phyloP scores from a whole-genome alignment of 2,329 filamentous ascomycete species.

The Cucurbitaria berberidis region DNA sequence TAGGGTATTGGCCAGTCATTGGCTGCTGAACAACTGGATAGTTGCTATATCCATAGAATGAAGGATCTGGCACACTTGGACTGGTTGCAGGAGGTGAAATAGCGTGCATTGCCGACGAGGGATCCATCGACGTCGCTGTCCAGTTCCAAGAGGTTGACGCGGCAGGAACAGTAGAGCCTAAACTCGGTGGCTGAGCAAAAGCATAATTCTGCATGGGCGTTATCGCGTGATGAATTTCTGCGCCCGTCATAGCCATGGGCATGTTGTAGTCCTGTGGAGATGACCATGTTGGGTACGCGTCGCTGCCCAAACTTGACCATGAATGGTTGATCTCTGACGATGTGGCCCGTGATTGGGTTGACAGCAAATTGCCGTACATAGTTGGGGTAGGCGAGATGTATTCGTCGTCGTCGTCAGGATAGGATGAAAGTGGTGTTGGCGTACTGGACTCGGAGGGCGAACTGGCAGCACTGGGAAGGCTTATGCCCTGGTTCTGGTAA shows the following conservation, averaged over 20 bases:
- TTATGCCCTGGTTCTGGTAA: constrained; percentile 40
- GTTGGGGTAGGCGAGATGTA: constrained; percentile 17
- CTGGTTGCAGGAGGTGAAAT: constrained; percentile 17
- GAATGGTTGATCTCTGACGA: constrained; percentile 26
- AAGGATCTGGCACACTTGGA: constrained; percentile 4
- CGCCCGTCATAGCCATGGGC: constrained; percentile 11
- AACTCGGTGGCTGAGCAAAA: constrained; percentile 19
- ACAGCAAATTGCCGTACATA: constrained; percentile 24
- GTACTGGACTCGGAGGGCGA: constrained; percentile 28
- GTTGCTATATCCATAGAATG: constrained; percentile 16
- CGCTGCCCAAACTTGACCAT: constrained; percentile 28
- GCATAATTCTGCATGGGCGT: constrained; percentile 9
- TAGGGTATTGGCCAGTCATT: constrained; percentile 16
- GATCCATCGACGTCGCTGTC: constrained; percentile 23
- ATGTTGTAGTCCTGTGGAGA: constrained; percentile 26
- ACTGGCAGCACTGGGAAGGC: constrained; percentile 28
- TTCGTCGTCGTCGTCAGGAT: constrained; percentile 28
- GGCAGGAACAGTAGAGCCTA: constrained; percentile 7
- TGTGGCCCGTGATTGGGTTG: constrained; percentile 24
- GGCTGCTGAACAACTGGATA: constrained; percentile 22
- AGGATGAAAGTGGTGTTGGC: constrained; percentile 12
- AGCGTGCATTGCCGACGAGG: constrained; percentile 22
- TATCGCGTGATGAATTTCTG: constrained; percentile 14
- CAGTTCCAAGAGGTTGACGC: constrained; percentile 25
- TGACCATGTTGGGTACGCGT: constrained; percentile 31